Percentiles rank a stretch among this genome's conserved stretches.
These are phyloP conservation scores for Domatiomyces globalis DNA, from an alignment of 2,329 filamentous ascomycete genomes.

Conservation along the genomic window DNA sequence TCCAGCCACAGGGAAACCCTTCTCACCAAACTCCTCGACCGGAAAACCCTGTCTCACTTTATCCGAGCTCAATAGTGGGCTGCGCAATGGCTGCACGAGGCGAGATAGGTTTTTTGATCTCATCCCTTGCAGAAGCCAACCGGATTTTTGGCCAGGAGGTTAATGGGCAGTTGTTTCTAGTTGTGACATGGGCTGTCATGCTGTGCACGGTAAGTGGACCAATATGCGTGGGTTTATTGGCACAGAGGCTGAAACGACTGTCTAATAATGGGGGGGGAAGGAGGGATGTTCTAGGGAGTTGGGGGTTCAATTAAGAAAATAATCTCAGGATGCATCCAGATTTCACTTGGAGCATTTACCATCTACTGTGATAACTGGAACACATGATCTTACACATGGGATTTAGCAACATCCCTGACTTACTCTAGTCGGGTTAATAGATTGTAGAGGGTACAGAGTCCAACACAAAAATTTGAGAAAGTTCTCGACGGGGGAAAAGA, in stretches of 20 bases:
- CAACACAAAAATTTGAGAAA: too few relatives aligned
- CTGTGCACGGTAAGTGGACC: slow-evolving; percentile 44
- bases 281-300: not conserved
- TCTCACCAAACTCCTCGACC: slow-evolving; percentile 3
- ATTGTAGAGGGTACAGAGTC: too few relatives aligned
- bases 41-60: slow-evolving; percentile 43
- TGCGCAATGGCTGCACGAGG: slow-evolving; percentile 62
- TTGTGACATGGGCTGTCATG: slow-evolving; percentile 43
- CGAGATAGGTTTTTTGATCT: slow-evolving; percentile 67
- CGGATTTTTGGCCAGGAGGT: slow-evolving; percentile 30
- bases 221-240: slow-evolving; percentile 37
- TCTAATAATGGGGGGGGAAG: slow-evolving; percentile 1
- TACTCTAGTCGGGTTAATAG: too few relatives aligned
- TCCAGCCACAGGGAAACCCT: not conserved
- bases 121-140: slow-evolving; percentile 47
- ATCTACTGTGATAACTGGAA: too few relatives aligned
- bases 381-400: too few relatives aligned
- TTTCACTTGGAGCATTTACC: too few relatives aligned
- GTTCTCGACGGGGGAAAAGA: too few relatives aligned
- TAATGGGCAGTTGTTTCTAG: slow-evolving; percentile 36
- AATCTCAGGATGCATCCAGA: too few relatives aligned
- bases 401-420: too few relatives aligned
- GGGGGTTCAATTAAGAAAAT: not conserved
- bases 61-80: slow-evolving; percentile 53
- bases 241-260: slow-evolving; percentile 29